Evolutionary conservation across 495 filamentous ascomycete genomes (phyloP), one percentile per base, ranked within the genome.

Genomic region (Oleoguttula mirabilis): DNA sequence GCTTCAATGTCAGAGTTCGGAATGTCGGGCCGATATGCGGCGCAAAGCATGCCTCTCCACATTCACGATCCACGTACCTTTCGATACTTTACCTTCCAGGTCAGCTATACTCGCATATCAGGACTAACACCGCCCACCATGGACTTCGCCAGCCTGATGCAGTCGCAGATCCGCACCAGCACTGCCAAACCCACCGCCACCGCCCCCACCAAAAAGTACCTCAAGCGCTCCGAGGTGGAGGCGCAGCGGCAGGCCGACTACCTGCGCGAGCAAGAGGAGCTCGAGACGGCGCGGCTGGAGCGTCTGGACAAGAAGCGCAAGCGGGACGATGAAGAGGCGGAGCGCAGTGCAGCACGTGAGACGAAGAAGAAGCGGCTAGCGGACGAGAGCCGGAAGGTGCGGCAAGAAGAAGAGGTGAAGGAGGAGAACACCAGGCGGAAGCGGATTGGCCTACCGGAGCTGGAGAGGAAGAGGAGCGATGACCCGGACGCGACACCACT

Each of bases 61-160:
- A n/a, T n/a, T n/a, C n/a, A n/a, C n/a, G n/a, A n/a, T n/a, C n/a
- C n/a, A n/a, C n/a, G n/a, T n/a, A n/a, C n/a, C n/a, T n/a, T n/a
- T n/a, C n/a, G n/a, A n/a, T n/a, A n/a, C n/a, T n/a, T n/a, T n/a
- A n/a, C n/a, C n/a, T n/a, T n/a, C n/a, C n/a, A n/a, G n/a, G n/a
- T n/a, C n/a, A n/a, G n/a, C n/a, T n/a, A n/a, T n/a, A n/a, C n/a
- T n/a, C n/a, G n/a, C n/a, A n/a, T n/a, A n/a, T n/a, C n/a, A n/a
- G n/a, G n/a, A n/a, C n/a, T n/a, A n/a, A n/a, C n/a, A 28, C n/a
- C n/a, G 25, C 25, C 57, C 55, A 66, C 20, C 56, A 98, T 98
- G 90, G 87, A 98, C 61, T 95, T 98, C 70, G 85, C 84, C 35
- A 71, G 84, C 8, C 68, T 98, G 30, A 88, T 98, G 82, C 75